phyloP scores from a whole-genome alignment of 2,329 filamentous ascomycete genomes.

The Talaromyces sp. region DNA sequence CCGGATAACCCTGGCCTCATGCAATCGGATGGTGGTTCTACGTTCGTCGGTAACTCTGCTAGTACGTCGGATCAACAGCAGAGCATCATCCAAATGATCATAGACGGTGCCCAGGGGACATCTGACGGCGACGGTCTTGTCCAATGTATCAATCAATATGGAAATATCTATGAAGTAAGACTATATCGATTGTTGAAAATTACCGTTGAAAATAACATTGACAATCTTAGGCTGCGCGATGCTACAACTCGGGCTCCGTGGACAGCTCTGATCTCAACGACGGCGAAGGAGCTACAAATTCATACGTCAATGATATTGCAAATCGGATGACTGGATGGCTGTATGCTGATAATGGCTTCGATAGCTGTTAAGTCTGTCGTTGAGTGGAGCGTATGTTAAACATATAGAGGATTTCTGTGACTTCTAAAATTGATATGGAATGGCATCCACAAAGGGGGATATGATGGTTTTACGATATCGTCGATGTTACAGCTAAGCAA shows the following conservation, averaged over 20 bases:
- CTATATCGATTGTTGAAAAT: not conserved
- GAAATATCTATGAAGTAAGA: constrained; percentile 10
- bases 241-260: constrained; percentile 11
- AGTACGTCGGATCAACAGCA: constrained; percentile 2
- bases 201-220: not conserved
- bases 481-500: not conserved
- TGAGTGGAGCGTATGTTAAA: not conserved
- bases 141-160: constrained; percentile 10
- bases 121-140: constrained; percentile 7
- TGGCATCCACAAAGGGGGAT: not conserved
- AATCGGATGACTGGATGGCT: constrained; percentile 10
- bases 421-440: not conserved
- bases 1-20: constrained; percentile 10
- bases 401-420: not conserved
- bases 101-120: constrained; percentile 9
- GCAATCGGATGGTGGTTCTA: constrained; percentile 10
- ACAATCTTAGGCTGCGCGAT: constrained; percentile 4
- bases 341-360: not conserved
- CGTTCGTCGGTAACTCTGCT: constrained; percentile 7
- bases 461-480: not conserved
- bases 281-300: constrained; percentile 7
- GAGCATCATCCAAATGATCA: constrained; percentile 11
- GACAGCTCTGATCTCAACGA: constrained; percentile 8
- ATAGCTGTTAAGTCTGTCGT: not conserved
- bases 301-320: constrained; percentile 11